These are phyloP conservation scores for Halteria grandinella DNA, from an alignment of 73 alveolate species.

Conservation along the genomic window DNA sequence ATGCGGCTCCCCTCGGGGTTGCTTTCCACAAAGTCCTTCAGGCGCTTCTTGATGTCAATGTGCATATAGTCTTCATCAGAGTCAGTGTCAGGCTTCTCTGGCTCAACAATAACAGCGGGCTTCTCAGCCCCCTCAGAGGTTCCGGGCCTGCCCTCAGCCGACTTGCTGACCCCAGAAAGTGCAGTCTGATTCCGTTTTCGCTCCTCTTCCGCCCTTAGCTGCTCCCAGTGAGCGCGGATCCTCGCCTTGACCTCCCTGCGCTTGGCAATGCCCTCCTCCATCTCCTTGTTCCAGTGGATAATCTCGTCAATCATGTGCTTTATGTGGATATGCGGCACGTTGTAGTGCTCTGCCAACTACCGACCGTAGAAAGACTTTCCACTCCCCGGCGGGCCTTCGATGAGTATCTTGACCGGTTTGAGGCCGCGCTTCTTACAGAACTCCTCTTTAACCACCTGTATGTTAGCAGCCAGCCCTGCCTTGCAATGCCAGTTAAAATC, in stretches of 20 bases:
- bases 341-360: conserved; percentile 84
- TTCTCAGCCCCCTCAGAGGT: neutral
- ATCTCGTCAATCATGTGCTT: conserved; percentile 72
- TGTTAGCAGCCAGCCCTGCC: conserved; percentile 76
- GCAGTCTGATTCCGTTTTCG: too few relatives aligned
- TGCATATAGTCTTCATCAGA: conserved; percentile 30
- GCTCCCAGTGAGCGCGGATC: too few relatives aligned
- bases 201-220: conserved; percentile 47
- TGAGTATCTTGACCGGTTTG: conserved; percentile 79
- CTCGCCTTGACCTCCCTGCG: conserved; percentile 63
- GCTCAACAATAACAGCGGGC: conserved; percentile 26
- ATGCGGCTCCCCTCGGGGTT: conserved; percentile 62
- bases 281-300: conserved; percentile 32
- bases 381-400: conserved; percentile 93
- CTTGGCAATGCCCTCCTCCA: conserved; percentile 62
- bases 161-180: too few relatives aligned
- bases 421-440: conserved; percentile 82
- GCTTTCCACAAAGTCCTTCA: conserved; percentile 23
- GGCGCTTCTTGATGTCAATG: conserved; percentile 11
- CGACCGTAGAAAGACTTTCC: conserved; percentile 85
- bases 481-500: conserved; percentile 81
- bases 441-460: conserved; percentile 80
- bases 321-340: conserved; percentile 86
- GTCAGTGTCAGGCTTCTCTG: conserved; percentile 45
- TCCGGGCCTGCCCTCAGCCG: too few relatives aligned